Evolutionary conservation across 2,329 filamentous ascomycete species (phyloP), one percentile per base, ranked within the genome.

Genomic region (Cordyceps cateniannulata): DNA sequence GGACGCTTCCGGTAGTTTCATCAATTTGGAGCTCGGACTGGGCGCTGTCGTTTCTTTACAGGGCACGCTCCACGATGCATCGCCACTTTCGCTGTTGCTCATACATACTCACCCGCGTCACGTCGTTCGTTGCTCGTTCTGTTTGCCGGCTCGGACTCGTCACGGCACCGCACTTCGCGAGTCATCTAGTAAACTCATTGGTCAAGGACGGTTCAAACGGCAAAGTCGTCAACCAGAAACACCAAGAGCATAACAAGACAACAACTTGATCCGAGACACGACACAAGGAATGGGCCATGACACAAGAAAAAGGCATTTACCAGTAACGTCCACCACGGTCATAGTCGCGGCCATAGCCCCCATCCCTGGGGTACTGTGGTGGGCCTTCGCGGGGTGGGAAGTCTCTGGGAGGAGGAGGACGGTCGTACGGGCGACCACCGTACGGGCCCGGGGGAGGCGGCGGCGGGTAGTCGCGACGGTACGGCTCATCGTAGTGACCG

Each of bases 401-500:
- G 64, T 83, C 80, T 47, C 77, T 71, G 2, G 78, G 78, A 42
- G 75, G 73, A 38, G 80, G 79, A 20, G 82, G 80, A 59, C 85
- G 82, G 65, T 86, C 86, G 3, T 73, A 74, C 48, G 83, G 78
- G 49, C 81, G 81, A 65, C 82, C 83, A 66, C 75, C 77, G 67
- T 88, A 88, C 52, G 84, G 83, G 62, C 87, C 85, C 22, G 72
- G 76, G 54, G 85, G 81, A 59, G 86, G 81, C 53, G 85, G 83
- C 65, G 85, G 84, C 65, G 86, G 83, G 69, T 88, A 83, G 70
- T 89, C 84, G 65, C 86, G 79, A 66, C 85, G 83, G 76, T 93
- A 95, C 32, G 88, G 87, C 68, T 95, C 91, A 62, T 92, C 89
- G 69, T 89, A 90, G 62, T 88, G 79, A 66, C 83, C 81, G 64